Percentiles rank a stretch among this genome's conserved stretches.
phyloP scores from a whole-genome alignment of 768 basidiomycete genomes.

The Hygrocybe coccinea region DNA sequence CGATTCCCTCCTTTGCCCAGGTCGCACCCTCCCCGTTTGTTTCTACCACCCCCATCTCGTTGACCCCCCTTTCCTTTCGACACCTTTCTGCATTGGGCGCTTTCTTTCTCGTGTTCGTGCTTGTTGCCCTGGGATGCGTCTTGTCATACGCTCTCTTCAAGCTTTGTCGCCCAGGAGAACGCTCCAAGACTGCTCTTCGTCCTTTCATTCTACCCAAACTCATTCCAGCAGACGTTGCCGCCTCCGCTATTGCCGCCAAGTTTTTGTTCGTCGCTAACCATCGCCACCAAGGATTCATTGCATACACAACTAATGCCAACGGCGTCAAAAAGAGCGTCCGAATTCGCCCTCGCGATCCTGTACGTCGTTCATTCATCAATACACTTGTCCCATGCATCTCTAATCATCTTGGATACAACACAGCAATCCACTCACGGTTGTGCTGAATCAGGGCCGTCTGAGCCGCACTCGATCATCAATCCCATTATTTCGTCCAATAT shows the following conservation, averaged over 20 bases:
- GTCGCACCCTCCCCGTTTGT: not conserved
- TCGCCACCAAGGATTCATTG: not conserved
- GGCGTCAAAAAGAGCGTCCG: conserved; percentile 4
- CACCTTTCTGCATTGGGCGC: not conserved
- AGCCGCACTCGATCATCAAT: not conserved
- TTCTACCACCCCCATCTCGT: not conserved
- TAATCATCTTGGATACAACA: not conserved
- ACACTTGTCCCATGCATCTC: not conserved
- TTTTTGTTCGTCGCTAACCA: not conserved
- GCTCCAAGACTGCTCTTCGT: not conserved
- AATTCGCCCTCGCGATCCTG: not conserved
- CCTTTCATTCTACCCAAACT: not conserved
- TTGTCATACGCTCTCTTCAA: not conserved
- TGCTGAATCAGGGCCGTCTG: not conserved
- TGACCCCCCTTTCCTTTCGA: not conserved
- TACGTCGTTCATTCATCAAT: conserved; percentile 2
- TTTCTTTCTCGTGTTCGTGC: not conserved
- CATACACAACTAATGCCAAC: not conserved
- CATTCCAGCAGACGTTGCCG: not conserved
- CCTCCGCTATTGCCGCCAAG: not conserved
- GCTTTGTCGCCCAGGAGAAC: not conserved
- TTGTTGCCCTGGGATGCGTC: not conserved
- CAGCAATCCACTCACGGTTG: not conserved
- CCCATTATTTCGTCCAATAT: not conserved
- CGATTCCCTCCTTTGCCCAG: not conserved